Conservation (phyloP, 176 grass and related monocot species). For the Canna indica region DNA sequence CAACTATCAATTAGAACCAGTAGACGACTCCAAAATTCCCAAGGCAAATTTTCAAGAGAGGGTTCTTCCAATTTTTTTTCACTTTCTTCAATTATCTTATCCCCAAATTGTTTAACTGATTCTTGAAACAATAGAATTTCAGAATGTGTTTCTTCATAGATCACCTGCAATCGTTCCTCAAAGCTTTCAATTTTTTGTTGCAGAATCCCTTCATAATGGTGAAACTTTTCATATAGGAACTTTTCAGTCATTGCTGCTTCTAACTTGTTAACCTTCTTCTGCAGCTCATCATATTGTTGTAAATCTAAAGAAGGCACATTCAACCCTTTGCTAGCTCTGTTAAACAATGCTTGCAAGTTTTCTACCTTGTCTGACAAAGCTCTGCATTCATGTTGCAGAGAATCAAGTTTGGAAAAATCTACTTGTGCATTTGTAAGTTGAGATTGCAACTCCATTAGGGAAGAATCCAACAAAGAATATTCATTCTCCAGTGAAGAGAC, state of each 20-base stretch:
- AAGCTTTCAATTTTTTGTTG: slow-evolving; percentile 49
- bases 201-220: slow-evolving; percentile 46
- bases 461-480: slow-evolving; percentile 43
- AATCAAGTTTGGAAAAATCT: slow-evolving; percentile 43
- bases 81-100: slow-evolving; percentile 54
- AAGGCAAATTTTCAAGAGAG: slow-evolving; percentile 43
- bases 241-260: slow-evolving; percentile 36
- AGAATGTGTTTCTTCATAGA: slow-evolving; percentile 57
- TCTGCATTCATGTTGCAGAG: slow-evolving; percentile 32
- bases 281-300: slow-evolving; percentile 32
- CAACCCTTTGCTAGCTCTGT: slow-evolving; percentile 35
- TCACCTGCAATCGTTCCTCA: slow-evolving; percentile 50
- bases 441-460: slow-evolving; percentile 43
- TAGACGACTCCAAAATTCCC: slow-evolving; percentile 73
- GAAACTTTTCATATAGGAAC: slow-evolving; percentile 27
- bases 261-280: slow-evolving; percentile 39
- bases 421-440: slow-evolving; percentile 39
- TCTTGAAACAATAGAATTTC: slow-evolving; percentile 74
- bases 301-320: slow-evolving; percentile 34
- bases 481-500: slow-evolving; percentile 61
- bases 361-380: slow-evolving; percentile 54
- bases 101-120: slow-evolving; percentile 73
- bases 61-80: slow-evolving; percentile 35
- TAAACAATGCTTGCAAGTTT: slow-evolving; percentile 46
- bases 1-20: slow-evolving; percentile 73